phyloP scores from a whole-genome alignment of 768 basidiomycete species.

The Agrocybe pediades region DNA sequence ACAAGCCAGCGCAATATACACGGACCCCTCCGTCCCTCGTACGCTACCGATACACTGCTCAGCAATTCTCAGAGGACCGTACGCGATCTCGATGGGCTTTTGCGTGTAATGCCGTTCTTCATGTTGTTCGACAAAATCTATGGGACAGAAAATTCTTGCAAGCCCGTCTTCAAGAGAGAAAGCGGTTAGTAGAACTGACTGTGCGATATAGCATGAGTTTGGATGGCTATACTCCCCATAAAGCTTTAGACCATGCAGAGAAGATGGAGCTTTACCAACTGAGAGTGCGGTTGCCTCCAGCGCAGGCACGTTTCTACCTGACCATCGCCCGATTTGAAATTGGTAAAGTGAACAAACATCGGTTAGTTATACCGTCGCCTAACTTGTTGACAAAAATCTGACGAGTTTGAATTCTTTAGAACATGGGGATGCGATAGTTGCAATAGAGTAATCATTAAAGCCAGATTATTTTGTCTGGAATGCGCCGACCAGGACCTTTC shows the following conservation, averaged over 20 bases:
- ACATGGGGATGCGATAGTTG: background rate
- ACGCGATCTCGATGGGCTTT: background rate
- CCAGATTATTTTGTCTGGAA: background rate
- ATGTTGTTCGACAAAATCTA: background rate
- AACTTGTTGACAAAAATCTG: background rate
- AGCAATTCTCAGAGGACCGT: background rate
- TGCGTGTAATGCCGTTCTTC: background rate
- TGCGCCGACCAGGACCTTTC: background rate
- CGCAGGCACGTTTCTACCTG: background rate
- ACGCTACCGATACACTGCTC: background rate
- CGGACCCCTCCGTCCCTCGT: background rate
- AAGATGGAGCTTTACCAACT: background rate
- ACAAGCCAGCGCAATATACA: background rate
- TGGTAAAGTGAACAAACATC: background rate
- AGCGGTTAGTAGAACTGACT: background rate
- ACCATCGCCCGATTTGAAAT: background rate
- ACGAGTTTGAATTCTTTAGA: background rate
- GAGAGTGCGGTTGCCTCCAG: background rate
- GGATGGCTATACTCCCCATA: background rate
- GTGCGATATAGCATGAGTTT: background rate
- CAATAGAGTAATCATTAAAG: background rate
- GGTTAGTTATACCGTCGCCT: background rate
- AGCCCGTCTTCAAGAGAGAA: background rate
- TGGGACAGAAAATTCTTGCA: background rate
- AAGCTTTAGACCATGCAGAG: background rate